These are phyloP conservation scores for Kwoniella sp. DNA, from an alignment of 768 basidiomycete genomes.

Conservation along the genomic window DNA sequence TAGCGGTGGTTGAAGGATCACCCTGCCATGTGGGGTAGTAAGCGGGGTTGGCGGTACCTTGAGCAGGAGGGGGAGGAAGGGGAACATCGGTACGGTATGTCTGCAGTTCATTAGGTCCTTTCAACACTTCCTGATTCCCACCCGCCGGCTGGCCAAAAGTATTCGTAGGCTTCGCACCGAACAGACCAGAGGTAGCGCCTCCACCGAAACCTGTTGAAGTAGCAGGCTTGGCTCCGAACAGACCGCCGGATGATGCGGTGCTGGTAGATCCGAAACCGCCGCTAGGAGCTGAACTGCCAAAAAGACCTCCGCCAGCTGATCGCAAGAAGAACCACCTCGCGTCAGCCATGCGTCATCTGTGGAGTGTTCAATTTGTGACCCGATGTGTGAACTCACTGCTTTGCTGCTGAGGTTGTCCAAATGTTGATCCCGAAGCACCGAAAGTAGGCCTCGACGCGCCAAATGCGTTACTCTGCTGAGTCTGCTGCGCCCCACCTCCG, in stretches of 20 bases:
- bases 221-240: constrained; percentile 58
- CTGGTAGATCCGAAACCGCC: constrained; percentile 41
- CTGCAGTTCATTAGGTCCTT: constrained; percentile 24
- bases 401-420: constrained; percentile 60
- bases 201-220: constrained; percentile 10
- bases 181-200: constrained; percentile 24
- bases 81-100: constrained; percentile 35
- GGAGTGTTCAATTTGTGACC: neutral
- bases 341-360: neutral
- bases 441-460: constrained; percentile 53
- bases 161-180: constrained; percentile 59
- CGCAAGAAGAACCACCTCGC: neutral
- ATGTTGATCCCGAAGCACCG: constrained; percentile 61
- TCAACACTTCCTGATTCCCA: constrained; percentile 30
- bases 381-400: constrained; percentile 8
- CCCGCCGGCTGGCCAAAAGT: constrained; percentile 33
- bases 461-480: constrained; percentile 59
- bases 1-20: constrained; percentile 30
- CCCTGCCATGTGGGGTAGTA: constrained; percentile 61
- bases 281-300: constrained; percentile 27
- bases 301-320: constrained; percentile 24
- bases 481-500: constrained; percentile 61
- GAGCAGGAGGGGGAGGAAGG: constrained; percentile 61
- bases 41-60: constrained; percentile 69
- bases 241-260: constrained; percentile 22